Evolutionary conservation across 352 stramenopile species (phyloP).

Genomic region (Phytopythium cucurbitacearum): DNA sequence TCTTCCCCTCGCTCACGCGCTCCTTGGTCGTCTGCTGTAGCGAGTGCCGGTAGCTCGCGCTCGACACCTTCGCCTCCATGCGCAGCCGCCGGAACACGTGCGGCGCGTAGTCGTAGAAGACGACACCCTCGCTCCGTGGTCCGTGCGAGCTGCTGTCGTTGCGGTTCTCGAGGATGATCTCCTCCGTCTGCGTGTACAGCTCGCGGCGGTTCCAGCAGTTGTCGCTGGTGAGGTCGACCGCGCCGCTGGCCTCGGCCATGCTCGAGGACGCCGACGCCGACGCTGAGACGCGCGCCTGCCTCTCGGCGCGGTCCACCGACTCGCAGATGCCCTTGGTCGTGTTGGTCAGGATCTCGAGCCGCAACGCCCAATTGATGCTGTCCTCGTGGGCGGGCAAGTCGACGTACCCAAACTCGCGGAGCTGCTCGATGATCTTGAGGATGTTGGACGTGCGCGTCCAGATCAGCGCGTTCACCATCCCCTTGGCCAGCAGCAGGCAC

Average conservation of each 20-base stretch:
- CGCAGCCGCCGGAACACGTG: conserved; percentile 76
- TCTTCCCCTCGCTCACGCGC: conserved; percentile 78
- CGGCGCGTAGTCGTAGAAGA: conserved; percentile 80
- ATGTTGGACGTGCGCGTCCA: conserved; percentile 85
- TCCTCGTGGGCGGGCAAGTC: conserved; percentile 64
- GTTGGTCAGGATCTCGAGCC: conserved; percentile 84
- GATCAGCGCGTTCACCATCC: conserved; percentile 78
- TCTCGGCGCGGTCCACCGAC: conserved; percentile 60
- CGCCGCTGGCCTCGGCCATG: conserved; percentile 13
- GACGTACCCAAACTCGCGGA: conserved; percentile 52
- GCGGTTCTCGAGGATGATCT: conserved; percentile 65
- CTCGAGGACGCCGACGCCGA: conserved; percentile 19
- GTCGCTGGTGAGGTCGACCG: conserved; percentile 9
- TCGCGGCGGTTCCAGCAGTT: conserved; percentile 64
- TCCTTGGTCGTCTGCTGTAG: conserved; percentile 75
- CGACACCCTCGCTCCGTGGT: conserved; percentile 43
- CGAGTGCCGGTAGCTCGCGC: conserved; percentile 57
- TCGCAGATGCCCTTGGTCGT: conserved; percentile 85
- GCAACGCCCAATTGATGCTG: conserved; percentile 84
- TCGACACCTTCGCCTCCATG: conserved; percentile 56
- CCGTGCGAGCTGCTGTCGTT: conserved; percentile 38
- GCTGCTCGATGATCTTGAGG: conserved; percentile 63
- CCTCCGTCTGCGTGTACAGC: conserved; percentile 72
- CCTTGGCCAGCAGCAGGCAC: conserved; percentile 67
- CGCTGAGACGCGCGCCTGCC: conserved; percentile 38